Evolutionary conservation across 352 stramenopile genomes (phyloP), one percentile per base, ranked within the genome.

Genomic region (Phytophthora pseudosyringae): DNA sequence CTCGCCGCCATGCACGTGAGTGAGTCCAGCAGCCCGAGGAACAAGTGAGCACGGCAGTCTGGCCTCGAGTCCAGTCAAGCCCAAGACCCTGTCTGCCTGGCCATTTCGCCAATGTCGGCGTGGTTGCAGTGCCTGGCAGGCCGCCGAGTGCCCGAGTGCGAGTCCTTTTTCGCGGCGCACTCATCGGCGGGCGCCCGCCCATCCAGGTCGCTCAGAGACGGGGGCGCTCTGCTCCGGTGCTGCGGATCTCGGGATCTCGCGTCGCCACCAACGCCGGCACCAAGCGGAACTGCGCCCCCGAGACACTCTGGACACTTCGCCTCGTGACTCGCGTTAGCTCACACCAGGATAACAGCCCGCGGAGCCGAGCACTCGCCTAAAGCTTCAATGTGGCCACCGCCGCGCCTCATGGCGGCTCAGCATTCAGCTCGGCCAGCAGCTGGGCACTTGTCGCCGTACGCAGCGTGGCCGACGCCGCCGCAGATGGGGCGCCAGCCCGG

Each of bases 371-470:
- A 35, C 28, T 48, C 26, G 16, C 57, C 26, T 62, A 69, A 18
- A 64, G 31, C 46, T 66, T 60, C 46, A 65, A 70, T 12, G 41
- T 63, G 47, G 25, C 28, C 25, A 46, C 15, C 28, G 15, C 33
- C 21, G 25, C 31, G 51, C 41, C 59, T 67, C 43, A 62, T 61
- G 44, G 16, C 5, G 33, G 35, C 51, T 58, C 31, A 52, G 54
- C 31, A 65, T 45, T 48, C 36, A 48, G n/a, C 31, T 63, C 46
- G 44, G 29, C 43, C 59, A 67, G 51, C 55, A 49, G 62, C 60
- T 69, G 62, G 47, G 28, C 40, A 46, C 45, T 48, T 64, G 61
- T 69, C 61, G 61, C 61, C 61, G 61, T 59, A 69, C 61, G 61
- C 33, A 25, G 45, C 31, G 49, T 56, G 32, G 52, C n/a, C 35